Conservation (phyloP, 306 rosid genomes). For the Gastrolobium villosum region DNA sequence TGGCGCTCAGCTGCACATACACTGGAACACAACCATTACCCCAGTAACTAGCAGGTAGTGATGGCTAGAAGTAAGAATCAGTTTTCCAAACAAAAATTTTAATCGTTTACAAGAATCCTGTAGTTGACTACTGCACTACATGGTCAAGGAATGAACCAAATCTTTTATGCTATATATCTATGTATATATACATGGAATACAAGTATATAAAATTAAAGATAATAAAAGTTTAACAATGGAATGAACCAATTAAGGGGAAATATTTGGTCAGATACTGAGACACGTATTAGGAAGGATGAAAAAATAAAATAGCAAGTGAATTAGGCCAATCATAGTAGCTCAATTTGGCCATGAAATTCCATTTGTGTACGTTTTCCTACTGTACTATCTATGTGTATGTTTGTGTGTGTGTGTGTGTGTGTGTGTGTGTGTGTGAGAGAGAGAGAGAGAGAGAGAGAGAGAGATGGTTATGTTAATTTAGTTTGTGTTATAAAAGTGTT, state of each 20-base stretch:
- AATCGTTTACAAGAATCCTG: too few relatives aligned
- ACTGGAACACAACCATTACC: slow-evolving; percentile 90
- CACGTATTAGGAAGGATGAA: slow-evolving; percentile 28
- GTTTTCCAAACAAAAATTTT: too few relatives aligned
- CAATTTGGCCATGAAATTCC: slow-evolving; percentile 75
- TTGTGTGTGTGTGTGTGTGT: too few relatives aligned
- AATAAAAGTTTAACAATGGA: slow-evolving; percentile 15
- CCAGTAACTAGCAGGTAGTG: slow-evolving; percentile 77
- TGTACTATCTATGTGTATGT: neutral
- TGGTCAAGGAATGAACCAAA: too few relatives aligned
- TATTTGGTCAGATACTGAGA: slow-evolving; percentile 51
- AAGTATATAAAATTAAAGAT: too few relatives aligned
- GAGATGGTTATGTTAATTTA: neutral
- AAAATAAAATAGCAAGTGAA: slow-evolving; percentile 9
- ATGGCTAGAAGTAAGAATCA: too few relatives aligned
- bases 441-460: too few relatives aligned
- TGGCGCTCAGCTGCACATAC: slow-evolving; percentile 66
- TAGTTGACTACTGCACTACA: too few relatives aligned
- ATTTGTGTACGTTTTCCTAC: neutral
- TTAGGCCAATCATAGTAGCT: slow-evolving; percentile 30
- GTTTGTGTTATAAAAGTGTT: neutral
- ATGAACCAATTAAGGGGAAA: slow-evolving; percentile 31
- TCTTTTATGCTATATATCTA: too few relatives aligned
- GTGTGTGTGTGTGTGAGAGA: too few relatives aligned
- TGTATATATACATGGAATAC: too few relatives aligned